A percentile compares a stretch with the other conserved stretches of the same genome.
phyloP scores from a whole-genome alignment of 2,329 filamentous ascomycete species.

The Scedosporium minutisporum region DNA sequence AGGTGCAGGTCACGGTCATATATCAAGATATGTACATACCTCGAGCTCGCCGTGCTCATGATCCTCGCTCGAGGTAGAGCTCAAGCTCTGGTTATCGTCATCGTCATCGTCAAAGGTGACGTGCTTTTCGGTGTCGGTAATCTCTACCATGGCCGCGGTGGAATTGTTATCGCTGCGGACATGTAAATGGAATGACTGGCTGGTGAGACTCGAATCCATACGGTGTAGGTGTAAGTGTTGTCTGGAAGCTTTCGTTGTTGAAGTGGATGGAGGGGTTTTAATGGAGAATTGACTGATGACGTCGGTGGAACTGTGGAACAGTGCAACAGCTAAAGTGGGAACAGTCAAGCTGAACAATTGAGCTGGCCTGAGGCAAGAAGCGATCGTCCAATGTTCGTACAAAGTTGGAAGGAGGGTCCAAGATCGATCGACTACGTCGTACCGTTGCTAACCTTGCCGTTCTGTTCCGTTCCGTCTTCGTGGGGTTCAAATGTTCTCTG shows the following conservation, averaged over 20 bases:
- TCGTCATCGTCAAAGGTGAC: not conserved
- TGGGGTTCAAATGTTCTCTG: too few relatives aligned
- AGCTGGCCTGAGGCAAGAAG: too few relatives aligned
- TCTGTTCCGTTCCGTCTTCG: too few relatives aligned
- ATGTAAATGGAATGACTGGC: not conserved
- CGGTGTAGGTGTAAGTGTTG: not conserved
- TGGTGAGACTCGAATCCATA: not conserved
- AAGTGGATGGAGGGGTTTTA: not conserved
- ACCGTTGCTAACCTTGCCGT: too few relatives aligned
- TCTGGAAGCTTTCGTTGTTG: not conserved
- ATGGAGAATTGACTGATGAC: not conserved
- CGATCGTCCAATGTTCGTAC: too few relatives aligned
- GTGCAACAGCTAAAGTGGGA: not conserved
- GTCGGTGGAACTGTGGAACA: not conserved
- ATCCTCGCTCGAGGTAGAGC: not conserved
- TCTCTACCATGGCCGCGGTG: not conserved
- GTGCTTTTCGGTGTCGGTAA: not conserved
- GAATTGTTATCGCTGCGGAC: not conserved
- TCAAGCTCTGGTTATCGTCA: not conserved
- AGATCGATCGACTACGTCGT: too few relatives aligned
- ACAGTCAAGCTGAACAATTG: too few relatives aligned
- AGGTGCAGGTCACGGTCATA: not conserved
- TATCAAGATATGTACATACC: not conserved
- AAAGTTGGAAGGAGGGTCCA: too few relatives aligned
- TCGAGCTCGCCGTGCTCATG: constrained; percentile 8